Conservation (phyloP, 768 basidiomycete species). For the Vishniacozyma victoriae region DNA sequence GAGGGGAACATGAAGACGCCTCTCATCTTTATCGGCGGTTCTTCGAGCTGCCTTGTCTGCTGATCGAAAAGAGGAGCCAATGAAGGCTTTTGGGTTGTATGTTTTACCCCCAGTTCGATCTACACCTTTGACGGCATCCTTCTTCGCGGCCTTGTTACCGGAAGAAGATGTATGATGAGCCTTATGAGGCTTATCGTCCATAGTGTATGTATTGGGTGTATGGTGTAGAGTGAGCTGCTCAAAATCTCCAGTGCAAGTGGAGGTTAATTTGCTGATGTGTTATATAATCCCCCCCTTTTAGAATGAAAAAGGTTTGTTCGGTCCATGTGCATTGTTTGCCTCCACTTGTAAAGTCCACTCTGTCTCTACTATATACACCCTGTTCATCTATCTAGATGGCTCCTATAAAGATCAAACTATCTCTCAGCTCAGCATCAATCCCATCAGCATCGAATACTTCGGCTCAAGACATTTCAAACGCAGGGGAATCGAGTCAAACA, state of each 20-base stretch:
- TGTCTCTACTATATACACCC: too few relatives aligned
- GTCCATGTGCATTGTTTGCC: slow-evolving; percentile 3
- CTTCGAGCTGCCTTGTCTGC: slow-evolving; percentile 85
- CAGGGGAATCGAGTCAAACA: too few relatives aligned
- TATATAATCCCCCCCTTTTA: neutral
- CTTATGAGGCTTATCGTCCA: slow-evolving; percentile 70
- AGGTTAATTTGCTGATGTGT: neutral
- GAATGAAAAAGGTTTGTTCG: neutral
- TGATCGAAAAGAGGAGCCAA: slow-evolving; percentile 78
- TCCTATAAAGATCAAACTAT: slow-evolving; percentile 59
- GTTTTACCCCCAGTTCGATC: slow-evolving; percentile 65
- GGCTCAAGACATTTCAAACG: too few relatives aligned
- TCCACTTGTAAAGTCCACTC: slow-evolving; percentile 30
- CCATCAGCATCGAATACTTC: slow-evolving; percentile 1
- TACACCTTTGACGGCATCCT: slow-evolving; percentile 58
- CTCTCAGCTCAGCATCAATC: slow-evolving; percentile 5
- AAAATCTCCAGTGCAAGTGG: neutral
- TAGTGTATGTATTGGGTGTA: slow-evolving; percentile 6
- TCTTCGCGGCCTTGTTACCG: slow-evolving; percentile 70
- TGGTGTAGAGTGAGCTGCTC: neutral
- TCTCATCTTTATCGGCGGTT: slow-evolving; percentile 88
- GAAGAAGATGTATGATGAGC: slow-evolving; percentile 69
- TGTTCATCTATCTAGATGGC: slow-evolving; percentile 7
- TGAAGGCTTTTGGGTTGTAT: slow-evolving; percentile 95
- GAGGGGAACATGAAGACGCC: slow-evolving; percentile 88